These are phyloP conservation scores for Penicilliopsis zonata DNA, from an alignment of 495 filamentous ascomycete species.

Conservation along the genomic window DNA sequence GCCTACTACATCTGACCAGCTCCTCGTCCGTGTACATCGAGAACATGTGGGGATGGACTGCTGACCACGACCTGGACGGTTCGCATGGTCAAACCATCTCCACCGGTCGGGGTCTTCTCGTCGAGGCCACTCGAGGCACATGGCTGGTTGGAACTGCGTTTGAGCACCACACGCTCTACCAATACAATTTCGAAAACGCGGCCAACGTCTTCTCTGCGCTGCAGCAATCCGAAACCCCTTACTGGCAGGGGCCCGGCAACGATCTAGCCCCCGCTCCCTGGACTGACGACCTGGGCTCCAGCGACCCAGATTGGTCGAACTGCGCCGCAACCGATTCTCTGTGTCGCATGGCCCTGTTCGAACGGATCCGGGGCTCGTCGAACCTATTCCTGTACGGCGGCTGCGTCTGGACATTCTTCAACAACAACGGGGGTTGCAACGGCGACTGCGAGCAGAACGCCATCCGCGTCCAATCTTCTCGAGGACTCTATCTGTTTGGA, in stretches of 20 bases:
- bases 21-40: conserved; percentile 42
- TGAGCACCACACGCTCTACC: conserved; percentile 38
- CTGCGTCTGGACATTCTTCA: conserved; percentile 41
- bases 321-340: conserved; percentile 18
- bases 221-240: conserved; percentile 35
- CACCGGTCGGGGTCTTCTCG: conserved; percentile 36
- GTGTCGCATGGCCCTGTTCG: conserved; percentile 32
- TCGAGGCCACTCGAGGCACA: conserved; percentile 32
- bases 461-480: conserved; percentile 20
- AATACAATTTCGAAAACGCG: conserved; percentile 36
- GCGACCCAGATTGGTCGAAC: conserved; percentile 27
- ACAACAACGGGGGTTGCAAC: conserved; percentile 24
- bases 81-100: conserved; percentile 27
- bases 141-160: conserved; percentile 32
- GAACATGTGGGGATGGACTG: conserved; percentile 48
- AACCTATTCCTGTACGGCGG: conserved; percentile 43
- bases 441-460: conserved; percentile 33
- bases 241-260: conserved; percentile 31
- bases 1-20: conserved; percentile 34
- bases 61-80: conserved; percentile 39
- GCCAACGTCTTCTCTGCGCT: conserved; percentile 34
- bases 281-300: conserved; percentile 17
- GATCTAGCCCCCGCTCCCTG: conserved; percentile 32
- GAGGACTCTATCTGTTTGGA: conserved; percentile 25
- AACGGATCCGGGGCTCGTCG: conserved; percentile 25